Evolutionary conservation across 1,139 yeast genomes (phyloP).

Genomic region (Magnusiomyces sp.): DNA sequence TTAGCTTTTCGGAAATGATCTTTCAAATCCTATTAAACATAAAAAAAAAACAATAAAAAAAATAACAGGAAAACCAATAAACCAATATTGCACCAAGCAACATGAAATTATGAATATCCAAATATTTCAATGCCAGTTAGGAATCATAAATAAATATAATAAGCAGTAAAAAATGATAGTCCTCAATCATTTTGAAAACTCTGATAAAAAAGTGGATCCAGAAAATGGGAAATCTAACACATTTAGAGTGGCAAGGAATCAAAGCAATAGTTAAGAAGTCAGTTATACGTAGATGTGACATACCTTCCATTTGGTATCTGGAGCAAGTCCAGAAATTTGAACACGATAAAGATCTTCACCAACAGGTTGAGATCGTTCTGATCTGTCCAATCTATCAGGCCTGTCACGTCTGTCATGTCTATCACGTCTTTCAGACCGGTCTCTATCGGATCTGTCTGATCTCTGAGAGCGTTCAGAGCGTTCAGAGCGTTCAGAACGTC

Average conservation of each 20-base stretch:
- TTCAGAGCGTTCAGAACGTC: constrained; percentile 10
- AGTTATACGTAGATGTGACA: constrained; percentile 11
- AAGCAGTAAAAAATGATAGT: constrained; percentile 19
- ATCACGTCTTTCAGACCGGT: constrained; percentile 13
- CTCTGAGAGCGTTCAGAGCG: constrained; percentile 7
- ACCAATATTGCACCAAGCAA: background rate
- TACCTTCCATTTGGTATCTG: constrained; percentile 27
- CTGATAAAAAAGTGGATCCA: constrained; percentile 1
- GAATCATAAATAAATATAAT: background rate
- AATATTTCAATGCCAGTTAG: constrained; percentile 2
- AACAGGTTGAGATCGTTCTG: constrained; percentile 18
- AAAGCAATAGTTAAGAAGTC: too few species aligned
- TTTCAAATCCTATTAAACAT: constrained; percentile 25
- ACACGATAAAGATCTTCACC: constrained; percentile 19
- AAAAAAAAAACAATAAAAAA: constrained; percentile 2
- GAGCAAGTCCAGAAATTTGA: constrained; percentile 22
- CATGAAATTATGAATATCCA: too few species aligned
- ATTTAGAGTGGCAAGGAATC: too few species aligned
- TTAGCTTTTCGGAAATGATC: constrained; percentile 31
- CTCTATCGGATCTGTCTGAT: constrained; percentile 15
- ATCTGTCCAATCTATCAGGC: constrained; percentile 13
- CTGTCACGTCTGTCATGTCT: constrained; percentile 17
- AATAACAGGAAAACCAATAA: too few species aligned
- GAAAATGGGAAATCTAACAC: background rate
- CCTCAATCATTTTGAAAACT: constrained; percentile 13